Evolutionary conservation across 805 yeast species (phyloP).

Genomic region (Ogataea nitratoaversa): DNA sequence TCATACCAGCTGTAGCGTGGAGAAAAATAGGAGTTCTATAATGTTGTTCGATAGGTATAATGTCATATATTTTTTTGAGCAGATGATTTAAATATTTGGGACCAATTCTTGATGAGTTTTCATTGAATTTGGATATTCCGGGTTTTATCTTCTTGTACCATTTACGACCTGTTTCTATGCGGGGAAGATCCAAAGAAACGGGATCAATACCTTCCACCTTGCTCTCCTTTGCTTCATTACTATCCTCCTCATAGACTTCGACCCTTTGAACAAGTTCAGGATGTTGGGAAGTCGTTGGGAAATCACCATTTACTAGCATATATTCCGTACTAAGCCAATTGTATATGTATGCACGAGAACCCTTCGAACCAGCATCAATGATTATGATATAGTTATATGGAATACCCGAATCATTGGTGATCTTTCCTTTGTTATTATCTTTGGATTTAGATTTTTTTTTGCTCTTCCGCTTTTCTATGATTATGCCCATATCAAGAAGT

Average conservation of each 20-base stretch:
- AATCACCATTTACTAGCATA: constrained; percentile 17
- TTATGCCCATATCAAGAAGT: background rate
- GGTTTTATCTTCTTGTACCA: constrained; percentile 55
- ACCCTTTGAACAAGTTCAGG: background rate
- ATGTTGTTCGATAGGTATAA: constrained; percentile 59
- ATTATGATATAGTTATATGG: constrained; percentile 60
- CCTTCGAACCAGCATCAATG: constrained; percentile 64
- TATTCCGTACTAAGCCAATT: constrained; percentile 44
- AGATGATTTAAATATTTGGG: constrained; percentile 46
- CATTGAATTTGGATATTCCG: constrained; percentile 50
- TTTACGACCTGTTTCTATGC: constrained; percentile 29
- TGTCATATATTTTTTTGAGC: constrained; percentile 42
- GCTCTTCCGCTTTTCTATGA: background rate
- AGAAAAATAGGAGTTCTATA: constrained; percentile 61
- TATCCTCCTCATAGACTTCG: too few relatives aligned
- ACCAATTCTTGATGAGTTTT: constrained; percentile 47
- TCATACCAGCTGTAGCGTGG: constrained; percentile 70
- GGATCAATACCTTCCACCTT: too few relatives aligned
- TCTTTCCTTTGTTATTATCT: constrained; percentile 10
- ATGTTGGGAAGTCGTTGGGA: background rate
- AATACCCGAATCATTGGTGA: constrained; percentile 36
- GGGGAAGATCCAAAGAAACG: too few relatives aligned
- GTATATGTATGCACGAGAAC: constrained; percentile 58
- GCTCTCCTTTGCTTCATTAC: constrained; percentile 4
- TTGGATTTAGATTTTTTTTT: constrained; percentile 4